Percentiles rank a stretch among this genome's conserved stretches.
Conservation (phyloP, 2,329 filamentous ascomycete genomes). For the Sporothrix schenckii region DNA sequence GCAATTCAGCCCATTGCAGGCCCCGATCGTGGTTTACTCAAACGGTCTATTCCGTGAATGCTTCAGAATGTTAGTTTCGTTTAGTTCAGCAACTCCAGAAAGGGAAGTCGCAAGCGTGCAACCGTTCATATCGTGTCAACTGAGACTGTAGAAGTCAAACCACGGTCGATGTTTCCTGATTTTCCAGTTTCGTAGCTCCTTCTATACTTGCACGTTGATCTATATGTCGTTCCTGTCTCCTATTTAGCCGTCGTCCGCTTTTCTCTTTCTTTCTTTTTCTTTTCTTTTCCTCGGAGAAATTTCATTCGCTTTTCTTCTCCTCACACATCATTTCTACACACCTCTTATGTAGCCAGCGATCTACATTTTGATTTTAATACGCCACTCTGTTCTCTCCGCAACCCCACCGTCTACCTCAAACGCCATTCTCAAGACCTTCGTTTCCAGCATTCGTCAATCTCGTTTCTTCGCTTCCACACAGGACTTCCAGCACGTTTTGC, state of each 20-base stretch:
- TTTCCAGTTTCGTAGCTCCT: background rate
- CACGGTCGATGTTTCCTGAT: background rate
- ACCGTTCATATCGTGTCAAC: background rate
- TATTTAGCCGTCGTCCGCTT: background rate
- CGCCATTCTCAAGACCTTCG: background rate
- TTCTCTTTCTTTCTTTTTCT: too few relatives aligned
- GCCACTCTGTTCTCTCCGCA: too few relatives aligned
- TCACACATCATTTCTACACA: too few relatives aligned
- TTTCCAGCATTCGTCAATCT: background rate
- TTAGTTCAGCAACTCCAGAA: background rate
- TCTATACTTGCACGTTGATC: background rate
- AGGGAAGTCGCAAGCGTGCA: conserved; percentile 15
- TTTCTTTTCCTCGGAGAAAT: too few relatives aligned
- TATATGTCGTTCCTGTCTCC: background rate
- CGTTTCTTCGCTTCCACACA: background rate
- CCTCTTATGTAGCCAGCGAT: too few relatives aligned
- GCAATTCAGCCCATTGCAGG: conserved; percentile 20
- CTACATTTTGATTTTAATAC: too few relatives aligned
- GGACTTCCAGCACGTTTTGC: background rate
- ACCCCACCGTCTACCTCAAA: too few relatives aligned
- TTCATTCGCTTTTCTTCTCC: background rate
- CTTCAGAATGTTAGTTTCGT: background rate
- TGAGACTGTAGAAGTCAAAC: background rate
- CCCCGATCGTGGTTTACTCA: conserved; percentile 17
- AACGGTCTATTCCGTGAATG: background rate